phyloP scores from a whole-genome alignment of 2,329 filamentous ascomycete genomes.

The Drechslerella dactyloides region DNA sequence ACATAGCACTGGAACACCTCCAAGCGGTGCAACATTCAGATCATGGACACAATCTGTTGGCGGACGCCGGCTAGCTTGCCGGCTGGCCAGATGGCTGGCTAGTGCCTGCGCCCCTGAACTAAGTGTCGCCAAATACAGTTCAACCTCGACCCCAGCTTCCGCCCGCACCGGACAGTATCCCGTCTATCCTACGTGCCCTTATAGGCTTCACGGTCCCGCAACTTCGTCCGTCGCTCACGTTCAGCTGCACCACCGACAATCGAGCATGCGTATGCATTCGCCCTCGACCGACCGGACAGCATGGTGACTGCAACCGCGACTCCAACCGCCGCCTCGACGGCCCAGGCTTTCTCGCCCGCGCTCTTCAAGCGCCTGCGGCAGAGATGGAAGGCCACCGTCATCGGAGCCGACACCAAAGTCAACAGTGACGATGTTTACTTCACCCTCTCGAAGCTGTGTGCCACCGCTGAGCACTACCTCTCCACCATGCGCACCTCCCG shows the following conservation, averaged over 20 bases:
- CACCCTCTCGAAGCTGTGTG: conserved; percentile 43
- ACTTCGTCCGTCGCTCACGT: neutral
- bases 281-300: neutral
- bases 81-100: neutral
- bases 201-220: no score
- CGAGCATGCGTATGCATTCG: neutral
- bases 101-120: neutral
- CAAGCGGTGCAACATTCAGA: no score
- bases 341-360: conserved; percentile 53
- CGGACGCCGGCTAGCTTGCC: neutral
- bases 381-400: conserved; percentile 46
- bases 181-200: no score
- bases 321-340: neutral
- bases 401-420: conserved; percentile 33
- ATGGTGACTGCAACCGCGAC: conserved; percentile 4
- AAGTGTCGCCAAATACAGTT: neutral
- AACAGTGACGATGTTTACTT: conserved; percentile 47
- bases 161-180: no score
- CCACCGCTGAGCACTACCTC: conserved; percentile 47
- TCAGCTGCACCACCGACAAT: neutral
- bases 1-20: no score
- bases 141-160: neutral
- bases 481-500: conserved; percentile 30
- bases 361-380: conserved; percentile 38
- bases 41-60: no score